Evolutionary conservation across 305 asterid genomes (phyloP), one percentile per base, ranked within the genome.

Genomic region (Solanum chacoense): DNA sequence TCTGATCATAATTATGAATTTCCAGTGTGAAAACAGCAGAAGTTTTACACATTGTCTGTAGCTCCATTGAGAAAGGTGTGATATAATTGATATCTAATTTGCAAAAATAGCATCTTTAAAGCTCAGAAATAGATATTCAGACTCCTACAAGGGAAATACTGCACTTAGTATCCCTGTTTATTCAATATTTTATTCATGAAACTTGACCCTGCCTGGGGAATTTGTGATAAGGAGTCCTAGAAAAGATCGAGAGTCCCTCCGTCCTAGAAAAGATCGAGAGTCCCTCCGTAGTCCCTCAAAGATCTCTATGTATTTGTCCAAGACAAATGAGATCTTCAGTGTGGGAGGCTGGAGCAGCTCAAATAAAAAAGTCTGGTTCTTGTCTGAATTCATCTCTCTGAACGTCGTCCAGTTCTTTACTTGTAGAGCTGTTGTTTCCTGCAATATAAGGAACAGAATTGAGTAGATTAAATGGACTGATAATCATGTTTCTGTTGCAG

Each of bases 401-500:
- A 78, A 78, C 14, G 8, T 78, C 29, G 5, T 18, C 24, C 38
- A 16, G 28, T 42, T 45, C 37, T 28, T 80, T 42, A 14, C 22
- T n/a, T 26, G 85, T 8, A 80, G 55, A 77, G 84, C 31, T 77
- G 32, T 77, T 3, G 11, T 77, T 37, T 77, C 18, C 38, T 10
- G 45, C 1, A 20, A 34, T 34, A 36, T 34, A 35, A 20, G 10
- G 50, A 75, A 79, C 18, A 38, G 36, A 79, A 79, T 40, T 16
- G 35, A 78, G 85, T 79, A 80, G 69, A 26, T 26, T 45, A 81
- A 35, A 42, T 81, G 86, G n/a, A 29, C 72, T 81, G 22, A 45
- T 81, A 42, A 81, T 81, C 18, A 31, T 81, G 20, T 81, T 81
- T 11, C 10, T 13, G 85, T 63, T 90, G 93, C 97, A 97, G 99